Evolutionary conservation across 768 basidiomycete genomes (phyloP).

Genomic region (Dioszegia aurantiaca): DNA sequence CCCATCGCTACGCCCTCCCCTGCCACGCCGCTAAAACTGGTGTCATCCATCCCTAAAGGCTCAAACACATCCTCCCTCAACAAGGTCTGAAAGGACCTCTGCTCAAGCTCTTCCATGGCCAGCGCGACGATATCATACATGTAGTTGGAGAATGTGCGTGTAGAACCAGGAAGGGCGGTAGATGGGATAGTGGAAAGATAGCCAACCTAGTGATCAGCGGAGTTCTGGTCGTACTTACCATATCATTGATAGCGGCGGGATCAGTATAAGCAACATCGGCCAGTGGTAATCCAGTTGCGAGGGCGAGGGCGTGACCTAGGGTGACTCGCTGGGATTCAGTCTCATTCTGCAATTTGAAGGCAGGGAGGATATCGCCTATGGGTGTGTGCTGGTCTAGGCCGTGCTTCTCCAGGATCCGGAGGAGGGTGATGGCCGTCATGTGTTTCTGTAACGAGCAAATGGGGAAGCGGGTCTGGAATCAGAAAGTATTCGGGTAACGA

Average conservation of each 20-base stretch:
- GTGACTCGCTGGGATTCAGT: background rate
- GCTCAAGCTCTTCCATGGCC: background rate
- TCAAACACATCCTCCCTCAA: constrained; percentile 3
- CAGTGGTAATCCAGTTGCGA: background rate
- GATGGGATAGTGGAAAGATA: constrained; percentile 5
- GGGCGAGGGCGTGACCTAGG: background rate
- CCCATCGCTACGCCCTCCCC: background rate
- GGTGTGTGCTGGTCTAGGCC: background rate
- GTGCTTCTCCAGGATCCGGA: background rate
- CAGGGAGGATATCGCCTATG: background rate
- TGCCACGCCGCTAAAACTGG: background rate
- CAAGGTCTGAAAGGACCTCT: background rate
- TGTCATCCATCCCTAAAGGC: constrained; percentile 1
- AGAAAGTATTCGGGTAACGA: background rate
- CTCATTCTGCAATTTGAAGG: constrained; percentile 2
- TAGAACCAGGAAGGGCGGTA: background rate
- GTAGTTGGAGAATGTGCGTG: background rate
- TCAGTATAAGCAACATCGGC: constrained; percentile 1
- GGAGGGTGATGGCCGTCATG: constrained; percentile 5
- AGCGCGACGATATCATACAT: constrained; percentile 4
- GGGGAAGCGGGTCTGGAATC: constrained; percentile 9
- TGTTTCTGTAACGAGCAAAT: constrained; percentile 1
- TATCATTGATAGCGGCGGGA: background rate
- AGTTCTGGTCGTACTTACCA: background rate
- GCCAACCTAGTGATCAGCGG: background rate